Evolutionary conservation across 768 basidiomycete genomes (phyloP).

Genomic region (Lactarius psammicola): DNA sequence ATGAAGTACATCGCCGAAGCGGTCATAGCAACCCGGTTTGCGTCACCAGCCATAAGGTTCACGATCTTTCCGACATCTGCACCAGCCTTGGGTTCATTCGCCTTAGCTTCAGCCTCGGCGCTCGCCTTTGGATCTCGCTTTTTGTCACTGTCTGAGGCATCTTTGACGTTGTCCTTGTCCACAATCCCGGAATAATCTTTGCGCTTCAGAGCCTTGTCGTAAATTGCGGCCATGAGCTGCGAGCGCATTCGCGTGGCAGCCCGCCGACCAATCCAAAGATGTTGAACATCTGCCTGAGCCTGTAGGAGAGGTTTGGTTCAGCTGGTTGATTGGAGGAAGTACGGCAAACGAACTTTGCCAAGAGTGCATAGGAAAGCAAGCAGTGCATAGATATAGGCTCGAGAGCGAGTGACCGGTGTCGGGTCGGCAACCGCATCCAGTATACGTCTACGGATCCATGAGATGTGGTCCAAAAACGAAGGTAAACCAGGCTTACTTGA

Average conservation of each 20-base stretch:
- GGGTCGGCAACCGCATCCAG: conserved; percentile 56
- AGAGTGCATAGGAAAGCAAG: conserved; percentile 65
- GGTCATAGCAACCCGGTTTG: conserved; percentile 56
- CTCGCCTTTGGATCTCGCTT: conserved; percentile 23
- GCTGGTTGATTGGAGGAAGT: neutral
- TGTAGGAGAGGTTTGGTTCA: neutral
- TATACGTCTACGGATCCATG: conserved; percentile 41
- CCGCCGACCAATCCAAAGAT: conserved; percentile 80
- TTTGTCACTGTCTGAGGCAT: neutral
- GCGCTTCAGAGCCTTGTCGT: conserved; percentile 83
- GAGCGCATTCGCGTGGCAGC: conserved; percentile 67
- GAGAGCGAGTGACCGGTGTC: conserved; percentile 49
- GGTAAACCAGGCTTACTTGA: conserved; percentile 44
- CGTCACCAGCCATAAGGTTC: conserved; percentile 83
- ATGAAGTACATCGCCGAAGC: conserved; percentile 59
- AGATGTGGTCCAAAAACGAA: neutral
- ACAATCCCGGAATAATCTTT: conserved; percentile 81
- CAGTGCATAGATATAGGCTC: conserved; percentile 77
- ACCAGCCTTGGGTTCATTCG: conserved; percentile 60
- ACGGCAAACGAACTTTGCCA: conserved; percentile 44
- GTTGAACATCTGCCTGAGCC: conserved; percentile 61
- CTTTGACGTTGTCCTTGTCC: conserved; percentile 43
- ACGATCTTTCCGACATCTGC: conserved; percentile 91
- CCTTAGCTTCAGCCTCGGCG: conserved; percentile 31
- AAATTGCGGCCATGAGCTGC: conserved; percentile 83